Evolutionary conservation across 768 basidiomycete species (phyloP).

Genomic region (Trametopsis cervina): DNA sequence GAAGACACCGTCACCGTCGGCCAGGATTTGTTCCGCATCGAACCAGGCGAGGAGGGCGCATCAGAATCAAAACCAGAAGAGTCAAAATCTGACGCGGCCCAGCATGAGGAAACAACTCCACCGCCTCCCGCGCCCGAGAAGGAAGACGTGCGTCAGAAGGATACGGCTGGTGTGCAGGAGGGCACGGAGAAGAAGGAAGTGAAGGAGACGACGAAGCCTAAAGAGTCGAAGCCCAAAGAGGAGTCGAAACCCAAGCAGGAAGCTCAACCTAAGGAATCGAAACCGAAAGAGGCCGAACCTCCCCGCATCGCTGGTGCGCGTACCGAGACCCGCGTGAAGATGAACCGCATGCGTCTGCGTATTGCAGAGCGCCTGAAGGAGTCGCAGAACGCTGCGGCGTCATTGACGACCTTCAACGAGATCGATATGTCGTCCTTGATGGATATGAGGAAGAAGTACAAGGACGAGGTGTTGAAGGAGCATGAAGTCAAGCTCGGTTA

Average conservation of each 20-base stretch:
- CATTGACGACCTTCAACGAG: conserved; percentile 98
- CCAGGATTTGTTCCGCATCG: conserved; percentile 89
- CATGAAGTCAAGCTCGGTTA: conserved; percentile 96
- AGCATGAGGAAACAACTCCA: conserved; percentile 28
- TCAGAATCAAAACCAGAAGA: conserved; percentile 30
- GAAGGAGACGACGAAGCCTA: conserved; percentile 29
- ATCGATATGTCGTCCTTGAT: conserved; percentile 98
- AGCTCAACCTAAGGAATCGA: conserved; percentile 7
- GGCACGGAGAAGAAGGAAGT: conserved; percentile 28
- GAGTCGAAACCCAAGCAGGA: conserved; percentile 6
- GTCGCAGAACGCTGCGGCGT: conserved; percentile 95
- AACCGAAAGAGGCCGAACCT: conserved; percentile 22
- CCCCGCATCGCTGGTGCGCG: conserved; percentile 47
- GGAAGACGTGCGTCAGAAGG: conserved; percentile 20
- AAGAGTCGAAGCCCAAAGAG: conserved; percentile 13
- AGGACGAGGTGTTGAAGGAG: conserved; percentile 83
- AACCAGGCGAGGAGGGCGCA: conserved; percentile 48
- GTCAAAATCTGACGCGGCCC: conserved; percentile 32
- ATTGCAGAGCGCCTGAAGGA: conserved; percentile 98
- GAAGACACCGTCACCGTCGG: conserved; percentile 94
- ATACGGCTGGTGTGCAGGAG: conserved; percentile 25
- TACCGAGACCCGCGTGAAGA: conserved; percentile 92
- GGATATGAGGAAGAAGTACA: conserved; percentile 90
- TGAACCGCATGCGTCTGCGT: conserved; percentile 96
- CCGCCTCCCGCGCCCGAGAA: conserved; percentile 37